Evolutionary conservation across 257 asterid genomes (phyloP).

Genomic region (Cruciata laevipes): DNA sequence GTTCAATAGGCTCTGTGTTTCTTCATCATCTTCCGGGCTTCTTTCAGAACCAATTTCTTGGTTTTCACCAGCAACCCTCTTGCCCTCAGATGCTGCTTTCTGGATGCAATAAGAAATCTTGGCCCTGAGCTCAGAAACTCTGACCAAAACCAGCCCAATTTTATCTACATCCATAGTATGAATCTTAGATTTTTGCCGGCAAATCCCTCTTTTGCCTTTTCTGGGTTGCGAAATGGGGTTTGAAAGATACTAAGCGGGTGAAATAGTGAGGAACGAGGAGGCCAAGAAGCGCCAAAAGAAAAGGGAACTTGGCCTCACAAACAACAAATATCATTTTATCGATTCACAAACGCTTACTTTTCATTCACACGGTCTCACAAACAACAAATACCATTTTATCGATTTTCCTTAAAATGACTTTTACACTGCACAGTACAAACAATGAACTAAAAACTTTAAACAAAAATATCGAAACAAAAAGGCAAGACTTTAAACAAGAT

Average conservation of each 20-base stretch:
- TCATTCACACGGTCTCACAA: too few relatives aligned
- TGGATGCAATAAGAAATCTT: slow-evolving; percentile 32
- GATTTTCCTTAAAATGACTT: too few relatives aligned
- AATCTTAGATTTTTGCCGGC: background rate
- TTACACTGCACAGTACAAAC: too few relatives aligned
- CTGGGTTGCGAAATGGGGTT: slow-evolving; percentile 3
- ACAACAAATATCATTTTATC: too few relatives aligned
- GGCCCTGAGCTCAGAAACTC: slow-evolving; percentile 34
- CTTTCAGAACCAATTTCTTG: slow-evolving; percentile 8
- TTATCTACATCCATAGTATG: slow-evolving; percentile 35
- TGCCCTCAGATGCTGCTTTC: slow-evolving; percentile 11
- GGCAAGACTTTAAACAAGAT: background rate
- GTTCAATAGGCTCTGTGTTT: slow-evolving; percentile 49
- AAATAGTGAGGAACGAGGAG: background rate
- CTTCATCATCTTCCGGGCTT: slow-evolving; percentile 22
- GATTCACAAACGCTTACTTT: too few relatives aligned
- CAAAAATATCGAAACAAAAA: too few relatives aligned
- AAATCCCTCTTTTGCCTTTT: too few relatives aligned
- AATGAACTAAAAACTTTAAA: too few relatives aligned
- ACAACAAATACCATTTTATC: too few relatives aligned
- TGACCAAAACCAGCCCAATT: slow-evolving; percentile 36
- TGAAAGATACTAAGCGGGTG: slow-evolving; percentile 2
- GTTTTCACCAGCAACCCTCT: slow-evolving; percentile 14
- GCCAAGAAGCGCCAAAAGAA: slow-evolving; percentile 19
- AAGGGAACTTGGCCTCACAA: background rate